These are phyloP conservation scores for Guyanaporus albipodus DNA, from an alignment of 768 basidiomycete genomes.

Conservation along the genomic window DNA sequence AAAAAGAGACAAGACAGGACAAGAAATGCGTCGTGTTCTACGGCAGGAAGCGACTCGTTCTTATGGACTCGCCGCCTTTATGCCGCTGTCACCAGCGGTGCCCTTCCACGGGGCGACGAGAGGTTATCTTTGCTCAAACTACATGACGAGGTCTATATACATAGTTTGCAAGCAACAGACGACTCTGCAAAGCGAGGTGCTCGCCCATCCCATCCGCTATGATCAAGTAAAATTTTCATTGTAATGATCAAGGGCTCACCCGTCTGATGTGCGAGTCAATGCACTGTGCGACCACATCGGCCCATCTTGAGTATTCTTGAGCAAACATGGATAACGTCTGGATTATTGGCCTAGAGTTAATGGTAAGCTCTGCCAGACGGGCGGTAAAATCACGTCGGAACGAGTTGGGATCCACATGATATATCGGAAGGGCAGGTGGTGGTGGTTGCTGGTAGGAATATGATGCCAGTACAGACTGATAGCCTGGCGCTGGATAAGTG, in stretches of 20 bases:
- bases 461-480: conserved; percentile 40
- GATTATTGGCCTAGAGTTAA: conserved; percentile 95
- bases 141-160: conserved; percentile 43
- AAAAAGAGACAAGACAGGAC: too few relatives aligned
- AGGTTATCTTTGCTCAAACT: conserved; percentile 42
- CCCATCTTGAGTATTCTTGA: conserved; percentile 76
- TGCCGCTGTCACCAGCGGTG: conserved; percentile 33
- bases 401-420: conserved; percentile 57
- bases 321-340: conserved; percentile 90
- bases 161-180: conserved; percentile 35
- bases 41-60: conserved; percentile 27
- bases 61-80: conserved; percentile 36
- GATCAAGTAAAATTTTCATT: conserved; percentile 24
- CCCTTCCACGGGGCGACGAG: conserved; percentile 30
- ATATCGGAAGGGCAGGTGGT: conserved; percentile 38
- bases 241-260: conserved; percentile 58
- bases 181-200: conserved; percentile 19
- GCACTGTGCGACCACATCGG: conserved; percentile 76
- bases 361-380: conserved; percentile 76
- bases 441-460: conserved; percentile 49
- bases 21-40: conserved; percentile 22
- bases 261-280: conserved; percentile 79
- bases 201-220: conserved; percentile 27
- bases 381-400: conserved; percentile 77
- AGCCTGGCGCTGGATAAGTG: conserved; percentile 47